These are phyloP conservation scores for Solanum clarkiae DNA, from an alignment of 257 asterid species.

Conservation along the genomic window DNA sequence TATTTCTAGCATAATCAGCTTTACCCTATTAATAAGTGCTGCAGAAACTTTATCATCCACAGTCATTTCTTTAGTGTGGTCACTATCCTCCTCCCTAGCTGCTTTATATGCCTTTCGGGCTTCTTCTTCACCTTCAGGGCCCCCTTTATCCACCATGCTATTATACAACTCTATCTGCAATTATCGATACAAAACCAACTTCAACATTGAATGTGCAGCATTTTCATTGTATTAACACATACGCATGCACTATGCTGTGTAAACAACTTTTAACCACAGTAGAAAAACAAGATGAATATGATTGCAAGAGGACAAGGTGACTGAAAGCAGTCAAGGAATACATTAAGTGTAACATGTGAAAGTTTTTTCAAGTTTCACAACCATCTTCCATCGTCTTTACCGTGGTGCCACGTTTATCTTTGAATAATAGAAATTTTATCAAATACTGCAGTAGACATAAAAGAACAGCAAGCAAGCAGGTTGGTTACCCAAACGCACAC, in stretches of 20 bases:
- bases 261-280: neutral
- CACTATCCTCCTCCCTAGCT: slow-evolving; percentile 80
- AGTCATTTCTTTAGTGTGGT: slow-evolving; percentile 41
- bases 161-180: slow-evolving; percentile 79
- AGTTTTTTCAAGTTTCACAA: neutral
- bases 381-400: neutral
- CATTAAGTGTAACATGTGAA: neutral
- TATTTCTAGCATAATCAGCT: neutral
- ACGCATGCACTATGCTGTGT: neutral
- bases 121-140: slow-evolving; percentile 56
- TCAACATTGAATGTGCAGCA: neutral
- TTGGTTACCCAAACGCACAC: neutral
- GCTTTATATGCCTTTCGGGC: slow-evolving; percentile 78
- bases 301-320: neutral
- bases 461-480: neutral
- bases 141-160: slow-evolving; percentile 80
- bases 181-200: slow-evolving; percentile 1
- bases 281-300: neutral
- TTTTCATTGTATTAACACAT: neutral
- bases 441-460: neutral
- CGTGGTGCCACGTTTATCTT: neutral
- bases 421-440: neutral
- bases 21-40: slow-evolving; percentile 86
- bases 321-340: neutral
- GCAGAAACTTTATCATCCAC: slow-evolving; percentile 69